Evolutionary conservation across 2,329 filamentous ascomycete genomes (phyloP), one percentile per base, ranked within the genome.

Genomic region (Tolypocladium guangdongense): DNA sequence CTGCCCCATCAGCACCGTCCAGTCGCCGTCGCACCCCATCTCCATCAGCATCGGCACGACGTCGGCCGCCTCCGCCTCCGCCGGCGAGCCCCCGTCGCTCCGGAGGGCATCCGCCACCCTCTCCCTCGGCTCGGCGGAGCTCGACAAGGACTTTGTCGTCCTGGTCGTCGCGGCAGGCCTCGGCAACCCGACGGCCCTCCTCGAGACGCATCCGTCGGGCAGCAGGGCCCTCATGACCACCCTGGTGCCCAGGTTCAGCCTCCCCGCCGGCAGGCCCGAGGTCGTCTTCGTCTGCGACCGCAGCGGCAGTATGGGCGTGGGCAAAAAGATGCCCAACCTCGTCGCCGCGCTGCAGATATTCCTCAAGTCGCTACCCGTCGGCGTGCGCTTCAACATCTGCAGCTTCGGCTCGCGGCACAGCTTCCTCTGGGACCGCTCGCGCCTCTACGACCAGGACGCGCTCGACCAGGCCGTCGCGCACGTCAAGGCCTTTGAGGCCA

Each of bases 231-330:
- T 90, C 54, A 88, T 90, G 84, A 71, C 78, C 0, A 87, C 85
- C 0, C 70, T 90, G 0, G 83, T 89, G 0, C 86, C 86, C 2
- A 83, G 81, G 56, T 88, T 88, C 67, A 72, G 74, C n/a, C 69
- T 88, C 0, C 79, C 81, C 0, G 63, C 75, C 0, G 71, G 75
- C 10, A 67, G 65, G 52, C 72, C 74, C 4, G 86, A 90, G 62
- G 76, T 90, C 24, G 79, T 90, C 20, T 89, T 90, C 58, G 70
- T 90, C 5, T 85, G 83, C 53, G 87, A 90, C 63, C 78, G 85
- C 51, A 87, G 83, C 53, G 85, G 84, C 0, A 87, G 83, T 55
- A 87, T 87, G 84, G 30, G 43, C 0, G 64, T 64, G 2, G 36
- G 46, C 1, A 62, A 66, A 0, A 78, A 76, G 39, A 85, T 86